phyloP scores from a whole-genome alignment of 2,329 filamentous ascomycete species.

The Orbilia quercus region DNA sequence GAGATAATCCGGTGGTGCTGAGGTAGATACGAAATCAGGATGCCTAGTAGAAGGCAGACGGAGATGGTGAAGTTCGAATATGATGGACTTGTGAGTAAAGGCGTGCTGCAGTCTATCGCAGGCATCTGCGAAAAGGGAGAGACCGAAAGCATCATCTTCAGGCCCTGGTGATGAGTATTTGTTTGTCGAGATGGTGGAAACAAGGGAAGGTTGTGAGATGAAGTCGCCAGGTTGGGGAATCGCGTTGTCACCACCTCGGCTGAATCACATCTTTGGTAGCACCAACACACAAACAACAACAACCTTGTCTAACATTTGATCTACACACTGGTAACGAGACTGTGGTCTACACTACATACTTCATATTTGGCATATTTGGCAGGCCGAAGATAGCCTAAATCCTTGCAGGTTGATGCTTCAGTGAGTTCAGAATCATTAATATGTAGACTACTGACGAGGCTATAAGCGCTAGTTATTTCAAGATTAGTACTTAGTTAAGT shows the following conservation, averaged over 20 bases:
- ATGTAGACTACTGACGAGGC: too few species aligned
- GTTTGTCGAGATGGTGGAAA: neutral
- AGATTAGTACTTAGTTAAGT: too few species aligned
- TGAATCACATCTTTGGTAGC: too few species aligned
- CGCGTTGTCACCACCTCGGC: constrained; percentile 1
- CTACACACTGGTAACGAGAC: too few species aligned
- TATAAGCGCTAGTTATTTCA: too few species aligned
- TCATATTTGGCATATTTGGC: too few species aligned
- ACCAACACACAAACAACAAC: neutral
- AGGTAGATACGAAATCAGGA: constrained; percentile 91
- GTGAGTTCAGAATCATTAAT: too few species aligned
- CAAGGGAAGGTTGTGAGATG: neutral
- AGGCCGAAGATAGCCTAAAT: too few species aligned
- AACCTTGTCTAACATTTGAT: too few species aligned
- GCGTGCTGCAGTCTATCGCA: constrained; percentile 29
- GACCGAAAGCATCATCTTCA: constrained; percentile 46
- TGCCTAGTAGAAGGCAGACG: constrained; percentile 82
- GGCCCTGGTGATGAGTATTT: constrained; percentile 2
- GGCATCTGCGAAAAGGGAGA: constrained; percentile 57
- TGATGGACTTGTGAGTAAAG: constrained; percentile 40
- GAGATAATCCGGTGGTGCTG: constrained; percentile 92
- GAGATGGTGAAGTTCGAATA: constrained; percentile 48
- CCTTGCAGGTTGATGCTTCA: too few species aligned
- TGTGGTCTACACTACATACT: too few species aligned
- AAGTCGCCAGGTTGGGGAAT: constrained; percentile 6